Base-by-base conservation (phyloP, 2,329 filamentous ascomycete species). In the Alternaria novae-zelandiae region DNA sequence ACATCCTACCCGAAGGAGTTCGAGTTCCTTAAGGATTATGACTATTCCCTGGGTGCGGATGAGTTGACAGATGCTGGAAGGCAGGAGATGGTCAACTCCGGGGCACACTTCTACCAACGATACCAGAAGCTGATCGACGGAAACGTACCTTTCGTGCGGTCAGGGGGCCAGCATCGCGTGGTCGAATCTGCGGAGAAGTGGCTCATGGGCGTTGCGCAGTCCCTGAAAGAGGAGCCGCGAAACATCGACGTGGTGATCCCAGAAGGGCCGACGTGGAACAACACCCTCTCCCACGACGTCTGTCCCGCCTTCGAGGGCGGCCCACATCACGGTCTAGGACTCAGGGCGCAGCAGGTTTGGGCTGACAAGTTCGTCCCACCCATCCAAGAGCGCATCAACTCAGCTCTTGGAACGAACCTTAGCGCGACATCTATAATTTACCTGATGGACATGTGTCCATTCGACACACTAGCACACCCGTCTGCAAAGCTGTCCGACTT, bases 381-480 rank as follows among this genome's bases (percentile, higher is more conserved):
- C 0, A 92, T 97, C 67, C 85, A 86, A n/a, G 79, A 84, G 3
- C 88, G 92, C 8, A 80, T 97, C 44, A 93, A 94, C 74, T 72
- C 81, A 13, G 87, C 90, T 64, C 83, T 97, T 0, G 91, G 91
- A 3, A 89, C 87, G 6, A 88, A 91, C 64, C 78, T 97, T 45
- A 87, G 86, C 3, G 75, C 84, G 12, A 74, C 82, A 1, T 89
- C 95, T 32, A 87, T 89, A 1, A 83, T 94, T 60, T 87, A 86
- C 61, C 77, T 97, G 32, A 97, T 97, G 93, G 93, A 97, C 72
- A 84, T 97, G 64, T 97, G 94, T 74, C 90, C 94, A 0, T 97
- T 93, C 81, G 86, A 91, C 70, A 95, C 92, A 0, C 88, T 97
- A n/a, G 83, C 87, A 6, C 74, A 80, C 0, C 80, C 85, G 3